These are phyloP conservation scores for Xylariaceae sp. DNA, from an alignment of 2,329 filamentous ascomycete species.

Conservation along the genomic window DNA sequence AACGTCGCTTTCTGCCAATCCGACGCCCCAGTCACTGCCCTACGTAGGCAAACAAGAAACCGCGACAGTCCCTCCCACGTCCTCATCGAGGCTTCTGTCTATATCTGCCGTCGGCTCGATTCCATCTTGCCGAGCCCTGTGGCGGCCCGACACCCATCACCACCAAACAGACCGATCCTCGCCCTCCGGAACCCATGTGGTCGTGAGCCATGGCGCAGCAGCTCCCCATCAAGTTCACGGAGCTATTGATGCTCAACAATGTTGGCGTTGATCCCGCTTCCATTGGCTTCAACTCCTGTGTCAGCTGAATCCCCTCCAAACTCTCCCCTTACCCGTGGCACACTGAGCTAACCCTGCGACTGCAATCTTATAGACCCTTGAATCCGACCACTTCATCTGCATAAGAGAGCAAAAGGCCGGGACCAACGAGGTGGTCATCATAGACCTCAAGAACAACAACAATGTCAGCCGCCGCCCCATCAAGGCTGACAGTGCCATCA, in stretches of 20 bases:
- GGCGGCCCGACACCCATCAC: slow-evolving; percentile 10
- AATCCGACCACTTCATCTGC: slow-evolving; percentile 95
- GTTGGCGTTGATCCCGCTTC: slow-evolving; percentile 43
- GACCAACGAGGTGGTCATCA: slow-evolving; percentile 87
- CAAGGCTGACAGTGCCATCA: slow-evolving; percentile 98
- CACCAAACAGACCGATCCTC: slow-evolving; percentile 8
- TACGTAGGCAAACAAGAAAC: slow-evolving; percentile 4
- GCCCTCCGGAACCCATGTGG: slow-evolving; percentile 26
- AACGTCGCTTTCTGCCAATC: slow-evolving; percentile 19
- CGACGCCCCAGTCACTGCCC: slow-evolving; percentile 18
- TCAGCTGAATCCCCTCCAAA: slow-evolving; percentile 43
- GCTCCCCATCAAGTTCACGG: slow-evolving; percentile 89
- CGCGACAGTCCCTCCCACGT: not conserved
- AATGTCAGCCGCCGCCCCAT: slow-evolving; percentile 92
- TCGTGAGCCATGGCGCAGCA: slow-evolving; percentile 51
- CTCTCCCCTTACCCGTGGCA: not conserved
- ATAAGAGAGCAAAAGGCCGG: slow-evolving; percentile 91
- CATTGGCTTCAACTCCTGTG: slow-evolving; percentile 85
- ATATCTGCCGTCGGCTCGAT: slow-evolving; percentile 3
- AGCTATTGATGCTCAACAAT: slow-evolving; percentile 68
- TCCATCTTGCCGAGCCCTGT: slow-evolving; percentile 4
- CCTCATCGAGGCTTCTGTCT: slow-evolving; percentile 2
- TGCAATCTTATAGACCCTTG: slow-evolving; percentile 68
- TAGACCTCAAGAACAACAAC: slow-evolving; percentile 97
- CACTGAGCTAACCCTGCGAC: slow-evolving; percentile 19